Evolutionary conservation across 805 yeast species (phyloP), one percentile per base, ranked within the genome.

Genomic region (Brettanomyces custersianus): DNA sequence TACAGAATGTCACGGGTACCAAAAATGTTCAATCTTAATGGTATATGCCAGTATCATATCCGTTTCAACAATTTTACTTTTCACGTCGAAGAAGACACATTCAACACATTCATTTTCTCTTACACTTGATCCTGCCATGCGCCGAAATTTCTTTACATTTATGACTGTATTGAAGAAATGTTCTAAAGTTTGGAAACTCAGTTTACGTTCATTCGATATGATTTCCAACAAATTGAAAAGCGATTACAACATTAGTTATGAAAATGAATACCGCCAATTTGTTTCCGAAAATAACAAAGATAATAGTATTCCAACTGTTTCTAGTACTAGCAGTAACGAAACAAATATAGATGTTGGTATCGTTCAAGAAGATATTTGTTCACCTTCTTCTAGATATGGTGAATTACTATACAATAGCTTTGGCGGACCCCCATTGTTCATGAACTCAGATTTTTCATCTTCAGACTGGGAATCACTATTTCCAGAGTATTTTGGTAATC

Each of bases 341-440:
- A 19, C 12, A n/a, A 12, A 8, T 18, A 17, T 11, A 3, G 17
- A 29, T 26, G n/a, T 9, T 29, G 31, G 19, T 15, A 12, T 29
- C 18, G 10, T 25, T 25, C 8, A 13, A 7, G 28, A 11, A n/a
- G n/a, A 25, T 25, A 13, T n/a, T 13, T 7, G 15, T 25, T 25
- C 7, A n/a, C 7, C 31, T 15, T 6, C 7, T 12, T 11, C 27
- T 11, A 15, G n/a, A 17, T 23, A 22, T 13, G 19, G 13, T 20
- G 34, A 32, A 5, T n/a, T 33, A 4, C 30, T 24, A 15, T n/a
- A 21, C 41, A 40, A 47, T 59, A 20, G 70, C 59, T 63, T 69
- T 42, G 74, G 74, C 4, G 74, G 74, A 3, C 74, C 74, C 0
- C 74, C 74, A 5, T 63, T 69, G 13, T 61, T 68, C 37, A 67